Percentiles rank a stretch among this genome's conserved stretches.
phyloP scores from a whole-genome alignment of 1,284 basidiomycete genomes.

The Sporisorium sorghi region DNA sequence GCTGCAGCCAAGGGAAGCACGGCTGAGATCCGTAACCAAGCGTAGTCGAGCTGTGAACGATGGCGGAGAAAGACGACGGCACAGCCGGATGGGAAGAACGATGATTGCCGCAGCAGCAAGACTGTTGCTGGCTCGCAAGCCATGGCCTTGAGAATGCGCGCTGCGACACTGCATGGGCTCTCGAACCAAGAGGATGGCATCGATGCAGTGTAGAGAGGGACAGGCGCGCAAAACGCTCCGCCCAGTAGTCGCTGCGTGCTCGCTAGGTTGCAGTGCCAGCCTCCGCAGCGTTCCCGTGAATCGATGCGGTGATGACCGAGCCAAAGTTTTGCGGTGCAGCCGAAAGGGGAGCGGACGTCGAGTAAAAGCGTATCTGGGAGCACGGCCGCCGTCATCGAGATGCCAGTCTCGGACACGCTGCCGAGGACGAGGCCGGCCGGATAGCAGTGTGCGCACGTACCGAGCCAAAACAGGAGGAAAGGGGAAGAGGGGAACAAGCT shows the following conservation, averaged over 20 bases:
- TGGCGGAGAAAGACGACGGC: too few relatives aligned
- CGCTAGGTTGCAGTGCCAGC: background rate
- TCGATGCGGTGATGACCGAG: constrained; percentile 26
- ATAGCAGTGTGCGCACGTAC: background rate
- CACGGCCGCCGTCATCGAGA: constrained; percentile 7
- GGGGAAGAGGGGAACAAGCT: constrained; percentile 10
- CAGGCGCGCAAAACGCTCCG: background rate
- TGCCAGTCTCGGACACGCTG: constrained; percentile 6
- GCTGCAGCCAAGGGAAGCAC: background rate
- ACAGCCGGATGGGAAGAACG: too few relatives aligned
- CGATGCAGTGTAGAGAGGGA: background rate
- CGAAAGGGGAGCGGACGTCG: constrained; percentile 19
- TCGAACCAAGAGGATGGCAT: background rate
- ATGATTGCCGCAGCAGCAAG: too few relatives aligned
- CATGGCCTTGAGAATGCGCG: too few relatives aligned
- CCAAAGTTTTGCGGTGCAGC: constrained; percentile 11
- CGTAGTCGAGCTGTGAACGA: background rate
- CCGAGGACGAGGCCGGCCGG: background rate
- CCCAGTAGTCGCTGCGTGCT: background rate
- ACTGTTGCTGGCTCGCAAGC: too few relatives aligned
- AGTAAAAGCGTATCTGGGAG: constrained; percentile 7
- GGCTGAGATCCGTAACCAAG: background rate
- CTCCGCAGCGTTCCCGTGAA: too few relatives aligned
- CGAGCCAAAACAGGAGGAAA: background rate
- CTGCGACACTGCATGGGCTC: background rate